Evolutionary conservation across 2,329 filamentous ascomycete genomes (phyloP), one percentile per base, ranked within the genome.

Genomic region (Aspergillus persii): DNA sequence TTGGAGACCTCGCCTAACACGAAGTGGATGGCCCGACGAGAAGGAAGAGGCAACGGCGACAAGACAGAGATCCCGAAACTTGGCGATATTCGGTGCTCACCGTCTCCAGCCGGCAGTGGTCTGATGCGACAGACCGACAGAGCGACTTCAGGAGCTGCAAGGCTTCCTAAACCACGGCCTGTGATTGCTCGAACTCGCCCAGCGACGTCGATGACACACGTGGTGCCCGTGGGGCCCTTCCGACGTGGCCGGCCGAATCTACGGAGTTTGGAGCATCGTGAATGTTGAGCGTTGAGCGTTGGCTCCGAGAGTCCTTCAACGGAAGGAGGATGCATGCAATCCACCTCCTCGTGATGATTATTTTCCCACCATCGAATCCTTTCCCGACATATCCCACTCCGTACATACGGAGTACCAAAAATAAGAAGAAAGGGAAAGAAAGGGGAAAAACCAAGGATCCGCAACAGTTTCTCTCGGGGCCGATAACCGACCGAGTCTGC

Each of bases 211-310:
- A 41, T 59, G 53, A 54, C 51, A 59, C 59, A 61, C 56, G 59
- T 59, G 59, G 53, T 59, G n/a, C 49, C 18, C 18, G 57, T 61
- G 59, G 59, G 56, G 18, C 56, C 0, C 18, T 8, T 29, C 50
- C 33, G 47, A 54, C 41, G 26, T 47, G 36, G 36, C 36, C 36
- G 36, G 36, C 36, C 36, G 36, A 41, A 41, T 41, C 15, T 39
- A 39, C 12, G 36, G 36, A 41, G 11, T 41, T 7, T n/a, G 2
- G 12, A 41, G 36, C 15, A 41, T 41, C 36, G 30, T 8, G 30
- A 31, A 5, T 31, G 8, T 31, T 8, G 36, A 41, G 6, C 4
- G 7, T 41, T 15, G 36, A 41, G 1, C 15, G 4, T 41, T 15
- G 36, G 15, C 36, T 41, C 11, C 36, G 36, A n/a, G 36, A n/a